Base-by-base conservation (phyloP, 73 alveolate genomes). In the Paraurostyla sp. region DNA sequence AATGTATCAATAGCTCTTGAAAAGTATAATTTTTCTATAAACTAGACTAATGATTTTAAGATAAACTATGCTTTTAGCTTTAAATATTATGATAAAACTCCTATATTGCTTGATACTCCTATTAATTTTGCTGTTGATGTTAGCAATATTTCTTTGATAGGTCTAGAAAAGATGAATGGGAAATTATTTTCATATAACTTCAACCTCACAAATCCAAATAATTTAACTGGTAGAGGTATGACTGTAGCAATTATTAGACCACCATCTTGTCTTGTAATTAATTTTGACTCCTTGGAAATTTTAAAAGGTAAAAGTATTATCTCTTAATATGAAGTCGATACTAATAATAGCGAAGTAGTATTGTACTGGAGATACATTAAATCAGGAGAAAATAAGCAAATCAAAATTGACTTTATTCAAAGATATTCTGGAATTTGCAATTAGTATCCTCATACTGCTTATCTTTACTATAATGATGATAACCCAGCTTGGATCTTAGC, bases 201-300 rank as follows among this genome's bases (percentile, higher is more conserved):
- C 38, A 56, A 13, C 40, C 36, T 16, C 15, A 13, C 13, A 22
- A 56, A 56, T 36, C 23, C 57, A 46, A 46, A 46, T 46, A 15
- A 13, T 18, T 46, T 18, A 18, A 18, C 57, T 18, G 80, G 71
- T 3, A 27, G 25, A 27, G 93, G 93, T 33, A 86, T 86, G 93
- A n/a, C n/a, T n/a, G n/a, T n/a, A n/a, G n/a, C n/a, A n/a, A n/a
- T n/a, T n/a, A n/a, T n/a, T n/a, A n/a, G n/a, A n/a, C n/a, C n/a
- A n/a, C n/a, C n/a, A n/a, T n/a, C n/a, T n/a, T n/a, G n/a, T n/a
- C n/a, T n/a, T n/a, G 76, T 23, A 27, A 58, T 86, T 36, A 82
- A 76, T 46, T 75, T 23, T 57, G 56, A 71, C 41, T 56, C 23
- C 22, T 76, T 86, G 20, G 82, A 71, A 32, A 32, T 20, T 18